Conservation (phyloP, 179 eudicot genomes). For the Patellifolia procumbens region DNA sequence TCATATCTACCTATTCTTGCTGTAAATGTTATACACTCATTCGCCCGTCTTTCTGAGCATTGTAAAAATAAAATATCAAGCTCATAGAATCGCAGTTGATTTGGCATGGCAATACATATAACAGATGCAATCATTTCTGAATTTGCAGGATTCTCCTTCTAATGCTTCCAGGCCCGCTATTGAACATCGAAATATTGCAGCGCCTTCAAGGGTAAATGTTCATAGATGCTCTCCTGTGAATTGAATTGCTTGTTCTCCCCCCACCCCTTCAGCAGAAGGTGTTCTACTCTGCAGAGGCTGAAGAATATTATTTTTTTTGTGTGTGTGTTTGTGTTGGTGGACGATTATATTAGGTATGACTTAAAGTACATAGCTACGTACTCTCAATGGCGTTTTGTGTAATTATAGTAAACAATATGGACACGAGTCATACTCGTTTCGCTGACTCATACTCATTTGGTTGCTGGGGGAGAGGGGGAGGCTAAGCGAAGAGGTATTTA, state of each 20-base stretch:
- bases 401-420: too few relatives aligned
- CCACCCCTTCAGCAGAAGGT: neutral
- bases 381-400: too few relatives aligned
- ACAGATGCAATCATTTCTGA: constrained; percentile 15
- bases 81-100: neutral
- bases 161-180: constrained; percentile 68
- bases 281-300: neutral
- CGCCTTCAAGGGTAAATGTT: constrained; percentile 57
- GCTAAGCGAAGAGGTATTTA: neutral
- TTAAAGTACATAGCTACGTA: too few relatives aligned
- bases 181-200: constrained; percentile 47
- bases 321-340: neutral
- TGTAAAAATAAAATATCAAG: neutral
- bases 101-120: constrained; percentile 11
- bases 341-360: too few relatives aligned
- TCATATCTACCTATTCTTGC: too few relatives aligned
- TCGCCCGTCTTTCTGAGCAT: neutral
- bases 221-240: constrained; percentile 3
- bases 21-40: too few relatives aligned
- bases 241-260: constrained; percentile 1
- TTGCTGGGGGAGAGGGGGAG: neutral
- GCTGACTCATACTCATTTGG: too few relatives aligned
- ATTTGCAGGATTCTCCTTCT: constrained; percentile 55
- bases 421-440: too few relatives aligned
- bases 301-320: neutral